phyloP scores from a whole-genome alignment of 495 filamentous ascomycete species.

The Poronia punctata region DNA sequence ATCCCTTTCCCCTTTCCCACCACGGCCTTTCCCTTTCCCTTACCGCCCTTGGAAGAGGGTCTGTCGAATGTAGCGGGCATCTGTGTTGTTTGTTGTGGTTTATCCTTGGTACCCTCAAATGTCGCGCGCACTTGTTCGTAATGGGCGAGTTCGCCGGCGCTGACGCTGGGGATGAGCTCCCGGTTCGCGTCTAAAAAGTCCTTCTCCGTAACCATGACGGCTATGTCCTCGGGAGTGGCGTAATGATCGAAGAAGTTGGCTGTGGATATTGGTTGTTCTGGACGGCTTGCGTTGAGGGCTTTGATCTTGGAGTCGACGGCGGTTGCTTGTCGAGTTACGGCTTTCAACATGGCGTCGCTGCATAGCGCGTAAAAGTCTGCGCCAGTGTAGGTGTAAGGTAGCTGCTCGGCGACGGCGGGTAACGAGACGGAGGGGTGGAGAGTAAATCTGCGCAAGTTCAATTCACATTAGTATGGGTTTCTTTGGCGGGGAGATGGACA shows the following conservation, averaged over 20 bases:
- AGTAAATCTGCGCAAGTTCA: slow-evolving; percentile 67
- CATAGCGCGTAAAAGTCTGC: slow-evolving; percentile 95
- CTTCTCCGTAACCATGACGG: slow-evolving; percentile 77
- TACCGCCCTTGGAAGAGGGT: slow-evolving; percentile 1
- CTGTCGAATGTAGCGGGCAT: slow-evolving; percentile 25
- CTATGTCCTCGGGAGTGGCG: slow-evolving; percentile 72
- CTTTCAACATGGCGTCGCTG: slow-evolving; percentile 97
- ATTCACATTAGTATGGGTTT: slow-evolving; percentile 8
- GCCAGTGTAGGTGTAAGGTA: slow-evolving; percentile 95
- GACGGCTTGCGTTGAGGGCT: slow-evolving; percentile 44
- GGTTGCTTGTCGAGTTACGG: slow-evolving; percentile 83
- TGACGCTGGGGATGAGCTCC: slow-evolving; percentile 90
- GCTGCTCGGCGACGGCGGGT: slow-evolving; percentile 58
- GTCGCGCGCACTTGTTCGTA: slow-evolving; percentile 75
- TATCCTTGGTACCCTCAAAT: slow-evolving; percentile 57
- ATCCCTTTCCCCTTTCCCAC: slow-evolving; percentile 44
- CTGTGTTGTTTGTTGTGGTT: slow-evolving; percentile 31
- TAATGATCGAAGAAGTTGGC: slow-evolving; percentile 94
- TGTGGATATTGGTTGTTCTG: slow-evolving; percentile 53
- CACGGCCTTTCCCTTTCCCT: slow-evolving; percentile 26
- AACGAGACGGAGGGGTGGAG: slow-evolving; percentile 73
- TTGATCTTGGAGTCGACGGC: slow-evolving; percentile 80
- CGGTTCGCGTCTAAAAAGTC: slow-evolving; percentile 75
- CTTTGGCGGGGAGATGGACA: neutral
- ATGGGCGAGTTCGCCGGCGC: slow-evolving; percentile 84